A percentile compares a stretch with the other conserved stretches of the same genome.
phyloP scores from a whole-genome alignment of 257 asterid species.

The Linderniella brevidens region DNA sequence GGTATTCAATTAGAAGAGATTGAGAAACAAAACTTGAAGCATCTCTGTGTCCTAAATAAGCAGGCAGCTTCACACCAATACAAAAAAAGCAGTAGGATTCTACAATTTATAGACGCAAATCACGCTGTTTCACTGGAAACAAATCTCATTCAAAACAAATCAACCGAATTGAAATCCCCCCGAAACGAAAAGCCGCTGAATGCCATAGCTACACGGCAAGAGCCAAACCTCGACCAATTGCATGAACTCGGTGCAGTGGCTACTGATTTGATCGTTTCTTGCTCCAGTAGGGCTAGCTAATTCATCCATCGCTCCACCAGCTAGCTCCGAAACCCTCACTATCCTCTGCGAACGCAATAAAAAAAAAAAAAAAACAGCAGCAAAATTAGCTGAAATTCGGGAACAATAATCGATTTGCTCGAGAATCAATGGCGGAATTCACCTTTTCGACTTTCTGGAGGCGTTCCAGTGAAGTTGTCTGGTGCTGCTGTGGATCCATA shows the following conservation, averaged over 20 bases:
- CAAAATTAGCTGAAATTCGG: not conserved
- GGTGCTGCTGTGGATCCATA: constrained; percentile 56
- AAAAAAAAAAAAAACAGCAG: not conserved
- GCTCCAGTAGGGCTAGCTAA: constrained; percentile 76
- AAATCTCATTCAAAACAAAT: constrained; percentile 47
- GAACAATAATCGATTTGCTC: not conserved
- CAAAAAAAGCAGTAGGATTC: too few species aligned
- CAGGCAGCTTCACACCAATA: too few species aligned
- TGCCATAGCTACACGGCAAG: not conserved
- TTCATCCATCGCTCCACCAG: constrained; percentile 89
- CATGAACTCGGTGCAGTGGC: constrained; percentile 72
- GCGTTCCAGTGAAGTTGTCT: constrained; percentile 63
- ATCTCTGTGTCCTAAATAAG: too few species aligned
- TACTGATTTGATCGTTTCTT: constrained; percentile 60
- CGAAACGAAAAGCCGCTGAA: not conserved
- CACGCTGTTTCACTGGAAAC: constrained; percentile 77
- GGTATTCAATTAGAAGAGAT: too few species aligned
- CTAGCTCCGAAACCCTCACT: constrained; percentile 76
- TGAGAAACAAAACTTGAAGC: too few species aligned
- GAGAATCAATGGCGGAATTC: not conserved
- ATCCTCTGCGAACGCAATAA: constrained; percentile 43
- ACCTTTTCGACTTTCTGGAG: constrained; percentile 86
- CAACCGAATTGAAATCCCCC: not conserved
- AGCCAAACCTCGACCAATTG: constrained; percentile 51
- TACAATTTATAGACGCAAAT: too few species aligned